A percentile compares a stretch with the other conserved stretches of the same genome.
phyloP scores from a whole-genome alignment of 1,284 basidiomycete genomes.

The Somion occarium region DNA sequence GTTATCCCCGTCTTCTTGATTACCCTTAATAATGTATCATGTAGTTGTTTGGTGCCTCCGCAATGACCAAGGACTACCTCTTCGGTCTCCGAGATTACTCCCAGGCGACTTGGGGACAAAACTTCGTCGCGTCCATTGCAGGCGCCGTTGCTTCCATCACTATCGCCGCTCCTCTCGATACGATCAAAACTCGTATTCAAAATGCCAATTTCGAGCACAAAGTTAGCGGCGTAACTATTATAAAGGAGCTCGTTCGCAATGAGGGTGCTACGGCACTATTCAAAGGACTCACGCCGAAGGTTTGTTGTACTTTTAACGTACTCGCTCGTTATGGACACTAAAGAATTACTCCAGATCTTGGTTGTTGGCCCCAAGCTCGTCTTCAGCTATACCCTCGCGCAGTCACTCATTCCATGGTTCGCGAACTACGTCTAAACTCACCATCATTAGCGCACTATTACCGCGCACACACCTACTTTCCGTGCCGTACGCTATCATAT shows the following conservation, averaged over 20 bases:
- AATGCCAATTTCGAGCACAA: conserved; percentile 97
- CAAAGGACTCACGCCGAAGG: conserved; percentile 95
- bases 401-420: conserved; percentile 93
- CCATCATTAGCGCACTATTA: background rate
- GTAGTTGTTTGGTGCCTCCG: conserved; percentile 94
- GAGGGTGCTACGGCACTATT: conserved; percentile 91
- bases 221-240: conserved; percentile 82
- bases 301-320: conserved; percentile 29
- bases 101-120: conserved; percentile 92
- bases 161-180: conserved; percentile 93
- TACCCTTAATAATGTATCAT: background rate
- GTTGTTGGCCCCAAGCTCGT: conserved; percentile 98
- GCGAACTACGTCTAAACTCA: conserved; percentile 72
- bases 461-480: background rate
- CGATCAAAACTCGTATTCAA: conserved; percentile 96
- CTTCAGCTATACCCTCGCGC: conserved; percentile 96
- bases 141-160: conserved; percentile 96
- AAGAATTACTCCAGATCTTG: conserved; percentile 66
- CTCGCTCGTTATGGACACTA: background rate
- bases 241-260: conserved; percentile 84
- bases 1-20: background rate
- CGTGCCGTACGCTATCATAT: background rate
- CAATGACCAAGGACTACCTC: conserved; percentile 90
- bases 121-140: conserved; percentile 90
- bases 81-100: conserved; percentile 89